Evolutionary conservation across 176 grass and related monocot genomes (phyloP).

Genomic region (Chrysopogon serrulatus): DNA sequence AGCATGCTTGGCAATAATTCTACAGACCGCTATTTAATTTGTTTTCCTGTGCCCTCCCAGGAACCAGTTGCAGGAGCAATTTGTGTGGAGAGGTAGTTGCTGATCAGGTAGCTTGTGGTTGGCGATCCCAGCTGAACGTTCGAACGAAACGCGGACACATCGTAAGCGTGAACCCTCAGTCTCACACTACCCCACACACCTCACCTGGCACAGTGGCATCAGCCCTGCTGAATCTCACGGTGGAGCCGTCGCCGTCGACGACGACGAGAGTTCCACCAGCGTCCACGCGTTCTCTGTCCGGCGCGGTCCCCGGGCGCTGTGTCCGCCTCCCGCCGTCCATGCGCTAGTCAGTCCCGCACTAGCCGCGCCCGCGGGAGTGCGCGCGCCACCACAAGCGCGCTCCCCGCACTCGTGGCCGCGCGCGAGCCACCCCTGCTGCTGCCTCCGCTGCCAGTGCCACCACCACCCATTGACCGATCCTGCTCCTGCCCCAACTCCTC

Average conservation of each 20-base stretch:
- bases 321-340: conserved; percentile 9
- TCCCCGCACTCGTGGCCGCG: conserved; percentile 8
- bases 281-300: background rate
- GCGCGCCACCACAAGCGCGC: background rate
- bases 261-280: background rate
- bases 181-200: too few relatives aligned
- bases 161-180: background rate
- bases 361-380: background rate
- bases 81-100: too few relatives aligned
- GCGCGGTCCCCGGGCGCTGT: background rate
- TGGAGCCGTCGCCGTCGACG: background rate
- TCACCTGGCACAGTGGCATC: too few relatives aligned
- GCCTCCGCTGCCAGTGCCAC: background rate
- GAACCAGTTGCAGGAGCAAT: too few relatives aligned
- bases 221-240: background rate
- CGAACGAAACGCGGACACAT: conserved; percentile 14
- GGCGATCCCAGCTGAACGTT: background rate
- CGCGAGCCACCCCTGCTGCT: conserved; percentile 1
- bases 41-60: too few relatives aligned
- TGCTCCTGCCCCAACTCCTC: background rate
- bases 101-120: background rate
- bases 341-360: background rate
- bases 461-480: background rate
- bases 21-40: too few relatives aligned
- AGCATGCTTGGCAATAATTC: too few relatives aligned